Evolutionary conservation across 345 rosid species (phyloP).

Genomic region (Syzygium grande): DNA sequence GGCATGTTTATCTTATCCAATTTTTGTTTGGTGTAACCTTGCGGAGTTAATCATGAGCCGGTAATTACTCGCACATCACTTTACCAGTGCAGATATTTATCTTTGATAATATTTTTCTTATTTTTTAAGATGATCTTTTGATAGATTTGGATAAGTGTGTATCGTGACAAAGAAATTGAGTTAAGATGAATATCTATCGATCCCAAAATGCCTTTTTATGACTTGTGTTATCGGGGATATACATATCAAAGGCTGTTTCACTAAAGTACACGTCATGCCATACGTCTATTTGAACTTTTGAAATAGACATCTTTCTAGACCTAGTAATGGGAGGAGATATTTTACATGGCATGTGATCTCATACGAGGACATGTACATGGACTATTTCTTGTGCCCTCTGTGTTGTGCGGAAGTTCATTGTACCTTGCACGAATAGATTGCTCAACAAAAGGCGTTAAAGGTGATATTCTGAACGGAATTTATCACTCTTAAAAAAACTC

Average conservation of each 20-base stretch:
- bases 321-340: neutral
- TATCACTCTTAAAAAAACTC: no score
- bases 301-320: neutral
- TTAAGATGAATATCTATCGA: neutral
- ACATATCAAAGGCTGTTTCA: neutral
- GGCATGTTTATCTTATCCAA: neutral
- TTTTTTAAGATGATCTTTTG: no score
- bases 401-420: neutral
- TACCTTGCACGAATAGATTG: neutral
- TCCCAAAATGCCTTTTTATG: neutral
- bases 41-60: neutral
- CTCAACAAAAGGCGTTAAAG: neutral
- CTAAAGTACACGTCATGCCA: neutral
- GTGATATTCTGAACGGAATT: no score
- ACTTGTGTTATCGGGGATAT: neutral
- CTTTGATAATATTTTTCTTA: no score
- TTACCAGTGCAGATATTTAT: no score
- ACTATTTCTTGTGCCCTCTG: neutral
- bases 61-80: neutral
- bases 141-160: no score
- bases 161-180: no score
- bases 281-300: neutral
- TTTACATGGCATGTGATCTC: no score
- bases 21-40: neutral
- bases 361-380: neutral